phyloP scores from a whole-genome alignment of 495 filamentous ascomycete species.

The Trypethelium eluteriae region DNA sequence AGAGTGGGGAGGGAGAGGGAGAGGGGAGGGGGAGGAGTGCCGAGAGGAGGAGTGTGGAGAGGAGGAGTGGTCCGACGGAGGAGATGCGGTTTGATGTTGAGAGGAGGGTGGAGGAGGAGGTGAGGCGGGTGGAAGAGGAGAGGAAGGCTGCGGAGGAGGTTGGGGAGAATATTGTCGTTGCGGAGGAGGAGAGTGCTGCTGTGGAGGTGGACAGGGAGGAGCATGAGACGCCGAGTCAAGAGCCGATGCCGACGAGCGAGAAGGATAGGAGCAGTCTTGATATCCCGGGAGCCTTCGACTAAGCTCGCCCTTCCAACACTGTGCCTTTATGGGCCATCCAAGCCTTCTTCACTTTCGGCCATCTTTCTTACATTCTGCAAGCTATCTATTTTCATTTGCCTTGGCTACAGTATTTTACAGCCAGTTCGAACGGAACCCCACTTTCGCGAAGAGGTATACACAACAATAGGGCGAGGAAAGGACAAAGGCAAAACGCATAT shows the following conservation, averaged over 20 bases:
- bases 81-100: not conserved
- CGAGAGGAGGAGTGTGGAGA: not conserved
- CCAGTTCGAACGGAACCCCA: not conserved
- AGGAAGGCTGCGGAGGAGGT: not conserved
- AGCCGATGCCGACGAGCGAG: not conserved
- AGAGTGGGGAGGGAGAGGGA: not conserved
- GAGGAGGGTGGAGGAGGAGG: constrained; percentile 7
- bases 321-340: not conserved
- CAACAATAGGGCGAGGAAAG: no score
- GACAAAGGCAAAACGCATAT: no score
- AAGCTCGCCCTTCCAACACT: not conserved
- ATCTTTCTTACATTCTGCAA: not conserved
- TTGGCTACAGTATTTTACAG: not conserved
- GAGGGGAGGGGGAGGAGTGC: not conserved
- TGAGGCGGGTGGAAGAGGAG: constrained; percentile 1
- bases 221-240: not conserved
- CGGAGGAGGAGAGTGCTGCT: not conserved
- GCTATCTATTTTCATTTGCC: no score
- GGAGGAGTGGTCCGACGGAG: constrained; percentile 4
- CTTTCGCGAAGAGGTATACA: not conserved
- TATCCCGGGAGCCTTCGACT: not conserved
- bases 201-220: not conserved
- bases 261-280: not conserved
- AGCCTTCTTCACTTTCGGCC: not conserved
- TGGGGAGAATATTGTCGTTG: not conserved